A percentile compares a stretch with the other conserved stretches of the same genome.
Evolutionary conservation across 495 filamentous ascomycete species (phyloP).

Genomic region (Niebla homalea): DNA sequence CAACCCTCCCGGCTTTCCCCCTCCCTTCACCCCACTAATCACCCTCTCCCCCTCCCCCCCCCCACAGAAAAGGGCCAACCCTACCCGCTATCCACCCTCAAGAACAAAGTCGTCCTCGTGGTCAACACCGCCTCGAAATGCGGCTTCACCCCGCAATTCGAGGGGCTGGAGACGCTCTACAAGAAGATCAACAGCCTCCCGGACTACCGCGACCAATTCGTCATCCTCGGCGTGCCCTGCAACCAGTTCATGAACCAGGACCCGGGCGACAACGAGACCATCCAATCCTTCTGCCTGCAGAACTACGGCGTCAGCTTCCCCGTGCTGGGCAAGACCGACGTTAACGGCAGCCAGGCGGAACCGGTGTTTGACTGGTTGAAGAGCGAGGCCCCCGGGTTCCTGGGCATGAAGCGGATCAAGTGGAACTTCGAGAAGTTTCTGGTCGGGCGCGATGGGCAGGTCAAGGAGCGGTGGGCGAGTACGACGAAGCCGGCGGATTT

Average conservation of each 20-base stretch:
- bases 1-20: background rate
- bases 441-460: slow-evolving; percentile 73
- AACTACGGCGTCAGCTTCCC: slow-evolving; percentile 97
- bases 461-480: slow-evolving; percentile 70
- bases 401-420: slow-evolving; percentile 82
- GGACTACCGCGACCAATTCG: slow-evolving; percentile 59
- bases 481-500: slow-evolving; percentile 72
- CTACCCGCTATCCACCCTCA: slow-evolving; percentile 52
- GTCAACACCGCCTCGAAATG: slow-evolving; percentile 99
- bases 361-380: slow-evolving; percentile 87
- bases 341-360: slow-evolving; percentile 72
- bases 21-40: slow-evolving; percentile 5
- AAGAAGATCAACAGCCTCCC: slow-evolving; percentile 45
- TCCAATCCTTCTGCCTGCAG: slow-evolving; percentile 79
- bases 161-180: slow-evolving; percentile 82
- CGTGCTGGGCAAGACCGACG: slow-evolving; percentile 78
- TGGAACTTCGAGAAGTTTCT: slow-evolving; percentile 98
- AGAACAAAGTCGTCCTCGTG: slow-evolving; percentile 84
- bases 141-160: slow-evolving; percentile 96
- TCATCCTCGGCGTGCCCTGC: slow-evolving; percentile 90
- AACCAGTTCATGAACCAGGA: slow-evolving; percentile 94
- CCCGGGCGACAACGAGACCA: slow-evolving; percentile 76
- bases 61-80: slow-evolving; percentile 58
- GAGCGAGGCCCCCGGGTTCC: slow-evolving; percentile 61
- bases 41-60: background rate